Base-by-base conservation (phyloP, 371 early-diverging fungal genomes). In the Lichtheimia ramosa region DNA sequence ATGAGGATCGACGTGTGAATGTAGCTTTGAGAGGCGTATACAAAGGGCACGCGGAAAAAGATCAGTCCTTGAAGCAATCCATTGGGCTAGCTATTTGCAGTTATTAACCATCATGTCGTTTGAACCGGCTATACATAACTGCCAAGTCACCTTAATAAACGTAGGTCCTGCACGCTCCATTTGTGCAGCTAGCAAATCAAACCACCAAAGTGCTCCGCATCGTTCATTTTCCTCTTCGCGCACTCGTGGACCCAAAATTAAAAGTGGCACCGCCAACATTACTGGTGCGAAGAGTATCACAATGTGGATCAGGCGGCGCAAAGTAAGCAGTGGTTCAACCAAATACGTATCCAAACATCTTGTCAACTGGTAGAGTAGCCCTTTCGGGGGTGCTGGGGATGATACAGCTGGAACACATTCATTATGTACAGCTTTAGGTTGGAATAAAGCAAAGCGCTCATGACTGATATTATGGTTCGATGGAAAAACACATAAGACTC, bases 51-150 rank as follows among this genome's bases (percentile, higher is more conserved):
- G 69, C 1, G 93, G 92, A 51, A 99, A 93, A 6, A 97, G 74
- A 68, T 99, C 99, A 10, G 90, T 83, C 42, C 98, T 81, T 15
- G 96, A 93, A 15, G 95, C 92, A 5, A 96, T 93, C 95, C 96
- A 99, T 82, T 99, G 99, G 1, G 93, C 92, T 7, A 99, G 73
- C 89, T 92, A 65, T 43, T 66, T 53, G 15, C 12, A 10, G 34
- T 42, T 28, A 7, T 15, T 23, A 18, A 25, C 12, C 54, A 55
- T 12, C 14, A 41, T 53, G 7, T 8, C 10, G 34, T 34, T 34
- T 10, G 10, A 34, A 10, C 6, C 34, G 6, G 10, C 34, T 28
- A 34, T 34, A 6, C 5, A 34, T 34, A 10, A 34, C 10, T 10
- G 34, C 6, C 15, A 15, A 51, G 0, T 51, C 51, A 84, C 89